Conservation (phyloP, 352 stramenopile genomes). For the Globisporangium alternatum region DNA sequence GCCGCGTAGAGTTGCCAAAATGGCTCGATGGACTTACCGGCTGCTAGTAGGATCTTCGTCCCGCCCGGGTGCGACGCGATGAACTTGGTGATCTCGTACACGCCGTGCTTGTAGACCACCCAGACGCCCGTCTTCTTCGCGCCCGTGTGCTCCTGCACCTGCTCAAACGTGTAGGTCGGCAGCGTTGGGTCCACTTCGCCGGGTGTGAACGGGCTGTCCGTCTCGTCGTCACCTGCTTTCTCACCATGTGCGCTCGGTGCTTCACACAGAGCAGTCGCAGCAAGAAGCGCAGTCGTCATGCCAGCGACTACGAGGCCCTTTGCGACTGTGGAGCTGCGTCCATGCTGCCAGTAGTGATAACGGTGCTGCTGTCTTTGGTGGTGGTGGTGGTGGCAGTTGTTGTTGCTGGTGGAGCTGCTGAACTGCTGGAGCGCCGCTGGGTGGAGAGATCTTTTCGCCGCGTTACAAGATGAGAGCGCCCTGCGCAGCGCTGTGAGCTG, state of each 20-base stretch:
- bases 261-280: constrained; percentile 21
- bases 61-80: constrained; percentile 92
- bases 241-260: neutral
- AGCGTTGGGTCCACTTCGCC: constrained; percentile 40
- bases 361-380: neutral
- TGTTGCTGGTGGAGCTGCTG: neutral
- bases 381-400: neutral
- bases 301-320: constrained; percentile 8
- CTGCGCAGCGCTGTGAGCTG: constrained; percentile 5
- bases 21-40: constrained; percentile 83
- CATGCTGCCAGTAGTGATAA: neutral
- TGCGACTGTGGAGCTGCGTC: neutral
- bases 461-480: constrained; percentile 6
- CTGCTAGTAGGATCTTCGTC: constrained; percentile 88
- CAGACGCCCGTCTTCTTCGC: constrained; percentile 81
- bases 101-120: constrained; percentile 92
- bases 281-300: neutral
- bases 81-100: constrained; percentile 98
- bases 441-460: constrained; percentile 3
- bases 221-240: constrained; percentile 11
- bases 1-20: constrained; percentile 97
- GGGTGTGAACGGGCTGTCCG: constrained; percentile 6
- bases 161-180: constrained; percentile 62
- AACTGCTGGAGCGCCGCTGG: constrained; percentile 7
- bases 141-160: constrained; percentile 73